Percentiles rank a stretch among this genome's conserved stretches.
phyloP scores from a whole-genome alignment of 2,329 filamentous ascomycete genomes.

The Microascus cirrosus region DNA sequence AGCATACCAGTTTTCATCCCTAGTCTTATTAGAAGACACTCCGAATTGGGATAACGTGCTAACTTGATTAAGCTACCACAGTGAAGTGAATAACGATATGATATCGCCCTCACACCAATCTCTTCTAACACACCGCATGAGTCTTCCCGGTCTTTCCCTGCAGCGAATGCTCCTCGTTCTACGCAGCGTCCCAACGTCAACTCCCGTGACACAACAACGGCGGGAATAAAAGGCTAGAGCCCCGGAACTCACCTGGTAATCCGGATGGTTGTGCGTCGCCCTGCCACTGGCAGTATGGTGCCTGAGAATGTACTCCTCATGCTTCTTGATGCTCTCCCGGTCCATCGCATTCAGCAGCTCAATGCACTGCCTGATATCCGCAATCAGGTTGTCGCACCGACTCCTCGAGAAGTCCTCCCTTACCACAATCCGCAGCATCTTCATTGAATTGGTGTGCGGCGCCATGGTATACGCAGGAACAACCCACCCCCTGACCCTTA shows the following conservation, averaged over 20 bases:
- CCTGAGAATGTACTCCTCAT: constrained; percentile 52
- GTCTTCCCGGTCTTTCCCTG: constrained; percentile 89
- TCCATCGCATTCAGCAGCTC: constrained; percentile 65
- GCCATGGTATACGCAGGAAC: constrained; percentile 97
- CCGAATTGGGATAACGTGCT: background rate
- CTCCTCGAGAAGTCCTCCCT: constrained; percentile 82
- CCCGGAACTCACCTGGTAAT: constrained; percentile 31
- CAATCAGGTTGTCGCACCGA: constrained; percentile 67
- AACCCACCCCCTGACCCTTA: constrained; percentile 82
- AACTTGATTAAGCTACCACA: background rate
- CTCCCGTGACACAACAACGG: constrained; percentile 1
- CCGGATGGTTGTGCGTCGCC: constrained; percentile 38
- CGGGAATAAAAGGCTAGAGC: background rate
- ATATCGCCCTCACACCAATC: background rate
- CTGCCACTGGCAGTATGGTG: constrained; percentile 43
- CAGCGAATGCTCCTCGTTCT: constrained; percentile 74
- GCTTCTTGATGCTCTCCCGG: constrained; percentile 54
- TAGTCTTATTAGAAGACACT: background rate
- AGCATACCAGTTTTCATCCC: background rate
- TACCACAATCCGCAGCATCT: constrained; percentile 87
- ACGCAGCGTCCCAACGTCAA: constrained; percentile 6
- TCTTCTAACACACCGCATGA: constrained; percentile 61
- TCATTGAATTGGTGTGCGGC: constrained; percentile 69
- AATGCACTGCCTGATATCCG: constrained; percentile 69
- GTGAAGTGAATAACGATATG: background rate